These are phyloP conservation scores for Onygena corvina DNA, from an alignment of 2,329 filamentous ascomycete species.

Conservation along the genomic window DNA sequence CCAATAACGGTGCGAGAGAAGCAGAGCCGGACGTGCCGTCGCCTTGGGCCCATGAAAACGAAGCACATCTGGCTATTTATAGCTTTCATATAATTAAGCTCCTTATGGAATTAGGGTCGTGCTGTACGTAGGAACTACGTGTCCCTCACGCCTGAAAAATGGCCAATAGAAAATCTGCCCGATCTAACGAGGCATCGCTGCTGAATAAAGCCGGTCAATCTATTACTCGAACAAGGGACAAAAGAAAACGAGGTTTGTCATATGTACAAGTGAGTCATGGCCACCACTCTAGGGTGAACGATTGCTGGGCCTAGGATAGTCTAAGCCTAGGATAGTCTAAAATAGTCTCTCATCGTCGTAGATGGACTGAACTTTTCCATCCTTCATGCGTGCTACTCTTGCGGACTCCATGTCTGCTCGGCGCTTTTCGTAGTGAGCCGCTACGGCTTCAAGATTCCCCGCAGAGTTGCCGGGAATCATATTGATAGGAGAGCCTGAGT, in stretches of 20 bases:
- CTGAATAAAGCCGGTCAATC: constrained; percentile 1
- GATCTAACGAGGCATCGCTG: not conserved
- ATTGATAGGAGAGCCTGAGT: constrained; percentile 51
- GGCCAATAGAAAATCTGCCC: not conserved
- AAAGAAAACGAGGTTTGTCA: constrained; percentile 4
- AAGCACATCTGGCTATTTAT: not conserved
- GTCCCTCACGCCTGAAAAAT: not conserved
- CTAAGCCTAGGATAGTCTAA: constrained; percentile 11
- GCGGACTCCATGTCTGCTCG: constrained; percentile 46
- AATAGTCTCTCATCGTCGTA: constrained; percentile 30
- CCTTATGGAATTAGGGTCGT: constrained; percentile 1
- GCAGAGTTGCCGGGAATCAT: constrained; percentile 48
- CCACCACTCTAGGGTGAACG: not conserved
- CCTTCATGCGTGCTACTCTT: constrained; percentile 39
- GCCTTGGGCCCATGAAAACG: not conserved
- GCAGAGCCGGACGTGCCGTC: not conserved
- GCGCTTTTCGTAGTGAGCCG: constrained; percentile 50
- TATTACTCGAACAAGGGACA: not conserved
- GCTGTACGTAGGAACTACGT: constrained; percentile 6
- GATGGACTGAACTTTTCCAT: constrained; percentile 33
- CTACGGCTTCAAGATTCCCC: constrained; percentile 47
- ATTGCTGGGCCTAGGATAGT: not conserved
- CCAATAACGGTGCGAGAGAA: not conserved
- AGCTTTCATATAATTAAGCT: not conserved
- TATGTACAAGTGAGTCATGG: constrained; percentile 7